Evolutionary conservation across 306 rosid species (phyloP).

Genomic region (Fagus sylvatica): DNA sequence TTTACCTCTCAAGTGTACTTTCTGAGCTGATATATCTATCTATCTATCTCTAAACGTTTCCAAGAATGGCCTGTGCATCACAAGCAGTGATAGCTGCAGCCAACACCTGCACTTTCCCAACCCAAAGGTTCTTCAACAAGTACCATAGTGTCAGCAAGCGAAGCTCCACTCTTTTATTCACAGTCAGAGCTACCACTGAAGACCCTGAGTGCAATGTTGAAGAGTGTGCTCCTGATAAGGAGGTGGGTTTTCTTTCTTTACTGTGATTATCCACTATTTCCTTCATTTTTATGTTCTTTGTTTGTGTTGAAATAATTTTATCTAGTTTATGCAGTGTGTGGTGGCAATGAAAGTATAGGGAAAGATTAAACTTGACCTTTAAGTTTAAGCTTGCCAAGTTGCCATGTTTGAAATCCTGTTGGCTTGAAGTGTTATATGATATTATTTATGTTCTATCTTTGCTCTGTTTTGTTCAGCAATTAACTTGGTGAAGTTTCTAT

Average conservation of each 20-base stretch:
- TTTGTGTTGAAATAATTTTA: not conserved
- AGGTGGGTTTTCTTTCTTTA: slow-evolving; percentile 43
- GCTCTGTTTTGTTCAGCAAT: not conserved
- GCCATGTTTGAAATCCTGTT: not conserved
- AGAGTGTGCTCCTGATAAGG: slow-evolving; percentile 91
- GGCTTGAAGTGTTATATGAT: not conserved
- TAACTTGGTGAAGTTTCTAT: not conserved
- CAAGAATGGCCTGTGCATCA: slow-evolving; percentile 61
- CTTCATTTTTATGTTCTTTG: not conserved
- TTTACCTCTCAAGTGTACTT: not conserved
- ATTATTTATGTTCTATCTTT: not conserved
- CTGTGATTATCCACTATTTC: not conserved
- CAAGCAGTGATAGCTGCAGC: slow-evolving; percentile 61
- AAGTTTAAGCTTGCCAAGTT: not conserved
- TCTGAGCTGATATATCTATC: not conserved
- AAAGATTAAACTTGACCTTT: not conserved
- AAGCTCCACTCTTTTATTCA: slow-evolving; percentile 24
- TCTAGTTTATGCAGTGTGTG: not conserved
- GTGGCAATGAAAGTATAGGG: not conserved
- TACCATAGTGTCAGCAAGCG: slow-evolving; percentile 32
- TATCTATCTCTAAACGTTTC: not conserved
- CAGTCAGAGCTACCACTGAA: slow-evolving; percentile 64
- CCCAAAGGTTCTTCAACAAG: slow-evolving; percentile 42
- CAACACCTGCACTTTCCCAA: slow-evolving; percentile 50
- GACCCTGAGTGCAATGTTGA: slow-evolving; percentile 82